Evolutionary conservation across 495 filamentous ascomycete species (phyloP), one percentile per base, ranked within the genome.

Genomic region (Hypomontagnella submonticulosa): DNA sequence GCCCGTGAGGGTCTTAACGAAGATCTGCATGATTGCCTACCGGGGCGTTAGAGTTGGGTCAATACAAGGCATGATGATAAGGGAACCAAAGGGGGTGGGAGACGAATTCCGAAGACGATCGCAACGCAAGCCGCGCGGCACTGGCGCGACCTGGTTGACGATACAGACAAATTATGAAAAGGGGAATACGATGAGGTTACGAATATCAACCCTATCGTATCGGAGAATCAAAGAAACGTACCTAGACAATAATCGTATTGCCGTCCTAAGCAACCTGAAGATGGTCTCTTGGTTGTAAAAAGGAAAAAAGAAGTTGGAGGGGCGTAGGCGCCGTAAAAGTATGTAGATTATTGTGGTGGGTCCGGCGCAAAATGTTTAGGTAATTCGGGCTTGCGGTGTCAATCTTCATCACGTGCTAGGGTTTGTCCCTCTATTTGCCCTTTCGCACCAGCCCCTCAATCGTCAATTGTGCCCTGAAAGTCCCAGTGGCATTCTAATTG

Each of bases 1-100:
- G 78, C 95, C 95, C 90, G 96, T 98, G 66, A 99, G 93, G 92
- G 95, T 98, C 87, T 98, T 98, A 79, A 98, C 95, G 90, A 99
- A 97, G 84, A 97, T 98, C 89, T 98, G 94, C 95, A 98, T 98
- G 83, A 82, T 84, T 83, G 82, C 84, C 83, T 83, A 66, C 56
- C 70, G 73, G 70, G 33, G 4, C 3, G 40, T 43, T 33, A 19
- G 37, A 46, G 8, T 2, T 38, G 27, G 4, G 40, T 10, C 1
- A 9, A 36, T n/a, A 44, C 23, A 34, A 44, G 1, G 10, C 9
- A 37, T 18, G 30, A 13, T 38, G 15, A 57, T 13, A 38, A 38
- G 9, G 69, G 66, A 56, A 70, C 47, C 42, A 38, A 47, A 34
- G 36, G 9, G 34, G 13, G 9, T 46, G 9, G 30, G 12, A 40